phyloP scores from a whole-genome alignment of 139 green algal species.

The Pleodorina starrii region DNA sequence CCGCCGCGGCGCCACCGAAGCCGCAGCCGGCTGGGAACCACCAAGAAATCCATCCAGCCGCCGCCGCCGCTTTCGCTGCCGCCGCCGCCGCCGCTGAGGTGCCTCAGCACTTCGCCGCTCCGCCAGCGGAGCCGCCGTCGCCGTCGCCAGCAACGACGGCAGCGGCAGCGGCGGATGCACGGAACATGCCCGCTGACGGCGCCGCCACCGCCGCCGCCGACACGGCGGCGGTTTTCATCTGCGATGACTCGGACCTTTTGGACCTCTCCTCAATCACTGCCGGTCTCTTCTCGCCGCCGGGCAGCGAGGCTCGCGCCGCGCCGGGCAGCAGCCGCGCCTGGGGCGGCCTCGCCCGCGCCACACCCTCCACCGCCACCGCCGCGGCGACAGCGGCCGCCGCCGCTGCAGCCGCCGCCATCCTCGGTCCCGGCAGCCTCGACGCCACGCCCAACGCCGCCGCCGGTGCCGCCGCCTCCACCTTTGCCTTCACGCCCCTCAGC shows the following conservation, averaged over 20 bases:
- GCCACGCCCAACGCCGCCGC: background rate
- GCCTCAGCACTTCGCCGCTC: no score
- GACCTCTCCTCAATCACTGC: constrained; percentile 28
- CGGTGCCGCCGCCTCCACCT: background rate
- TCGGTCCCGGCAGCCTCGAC: background rate
- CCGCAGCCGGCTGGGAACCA: no score
- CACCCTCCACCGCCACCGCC: background rate
- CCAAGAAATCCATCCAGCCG: no score
- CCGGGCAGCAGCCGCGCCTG: background rate
- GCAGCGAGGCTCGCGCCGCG: background rate
- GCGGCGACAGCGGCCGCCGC: background rate
- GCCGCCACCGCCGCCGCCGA: background rate
- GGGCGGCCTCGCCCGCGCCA: background rate
- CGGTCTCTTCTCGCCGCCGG: constrained; percentile 35
- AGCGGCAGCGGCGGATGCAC: background rate
- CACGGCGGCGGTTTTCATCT: background rate
- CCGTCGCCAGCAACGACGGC: background rate
- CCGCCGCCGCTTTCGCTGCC: background rate
- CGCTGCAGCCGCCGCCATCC: no score
- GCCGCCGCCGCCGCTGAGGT: background rate
- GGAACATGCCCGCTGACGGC: background rate
- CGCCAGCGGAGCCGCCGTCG: no score
- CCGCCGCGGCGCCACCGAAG: no score
- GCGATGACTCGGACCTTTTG: background rate
- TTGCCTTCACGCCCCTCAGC: constrained; percentile 22